These are phyloP conservation scores for Mycogone perniciosa DNA, from an alignment of 2,329 filamentous ascomycete genomes.

Conservation along the genomic window DNA sequence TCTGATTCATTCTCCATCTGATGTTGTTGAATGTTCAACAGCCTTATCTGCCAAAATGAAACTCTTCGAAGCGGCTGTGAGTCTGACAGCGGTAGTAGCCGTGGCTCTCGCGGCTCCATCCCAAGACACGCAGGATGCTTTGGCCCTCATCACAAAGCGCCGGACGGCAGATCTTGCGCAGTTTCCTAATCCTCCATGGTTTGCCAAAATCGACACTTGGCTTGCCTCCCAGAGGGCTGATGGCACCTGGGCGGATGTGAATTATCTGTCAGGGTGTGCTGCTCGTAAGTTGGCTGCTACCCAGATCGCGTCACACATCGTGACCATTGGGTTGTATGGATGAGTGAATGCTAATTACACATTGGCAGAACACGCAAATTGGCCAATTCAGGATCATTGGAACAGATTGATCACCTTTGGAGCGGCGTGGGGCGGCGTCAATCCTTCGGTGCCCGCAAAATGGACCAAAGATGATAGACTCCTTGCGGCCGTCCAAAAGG, in stretches of 20 bases:
- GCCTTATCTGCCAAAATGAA: slow-evolving; percentile 1
- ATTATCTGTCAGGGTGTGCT: slow-evolving; percentile 18
- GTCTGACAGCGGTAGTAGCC: slow-evolving; percentile 1
- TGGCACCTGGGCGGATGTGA: slow-evolving; percentile 20
- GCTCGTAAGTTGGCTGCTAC: slow-evolving; percentile 15
- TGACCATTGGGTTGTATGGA: too few species aligned
- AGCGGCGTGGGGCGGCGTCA: slow-evolving; percentile 20
- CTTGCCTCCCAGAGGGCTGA: slow-evolving; percentile 16
- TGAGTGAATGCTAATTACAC: neutral
- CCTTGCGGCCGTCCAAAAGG: slow-evolving; percentile 14
- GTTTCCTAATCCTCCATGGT: slow-evolving; percentile 18
- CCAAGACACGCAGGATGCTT: slow-evolving; percentile 6
- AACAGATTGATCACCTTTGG: slow-evolving; percentile 18
- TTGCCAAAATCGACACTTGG: slow-evolving; percentile 15
- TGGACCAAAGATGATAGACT: slow-evolving; percentile 14
- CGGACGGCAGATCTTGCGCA: slow-evolving; percentile 17
- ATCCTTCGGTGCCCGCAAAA: slow-evolving; percentile 11
- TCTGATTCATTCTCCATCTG: too few species aligned
- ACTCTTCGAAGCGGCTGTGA: neutral
- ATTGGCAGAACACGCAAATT: slow-evolving; percentile 18
- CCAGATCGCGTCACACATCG: neutral
- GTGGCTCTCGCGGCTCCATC: slow-evolving; percentile 4
- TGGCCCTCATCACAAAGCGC: slow-evolving; percentile 14
- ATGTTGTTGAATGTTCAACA: too few species aligned
- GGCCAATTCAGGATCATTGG: slow-evolving; percentile 20